Evolutionary conservation across 345 rosid species (phyloP).

Genomic region (Murraya paniculata): DNA sequence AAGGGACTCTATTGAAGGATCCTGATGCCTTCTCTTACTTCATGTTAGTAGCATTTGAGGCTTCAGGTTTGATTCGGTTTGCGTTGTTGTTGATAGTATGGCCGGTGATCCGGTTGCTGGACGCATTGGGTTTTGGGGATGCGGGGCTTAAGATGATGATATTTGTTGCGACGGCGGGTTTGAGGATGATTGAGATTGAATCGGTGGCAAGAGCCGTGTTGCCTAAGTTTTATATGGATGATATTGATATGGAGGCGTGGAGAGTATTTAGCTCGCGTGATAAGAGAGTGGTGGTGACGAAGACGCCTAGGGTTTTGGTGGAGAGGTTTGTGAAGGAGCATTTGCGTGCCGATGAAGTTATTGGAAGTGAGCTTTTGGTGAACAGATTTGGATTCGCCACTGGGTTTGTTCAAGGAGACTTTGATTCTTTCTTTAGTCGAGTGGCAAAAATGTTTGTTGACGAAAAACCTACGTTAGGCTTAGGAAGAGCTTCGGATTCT

Average conservation of each 20-base stretch:
- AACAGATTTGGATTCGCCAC: slow-evolving; percentile 70
- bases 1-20: slow-evolving; percentile 68
- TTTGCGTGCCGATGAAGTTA: slow-evolving; percentile 68
- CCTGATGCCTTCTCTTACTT: slow-evolving; percentile 68
- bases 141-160: slow-evolving; percentile 59
- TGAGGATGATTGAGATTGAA: slow-evolving; percentile 58
- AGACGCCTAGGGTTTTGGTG: slow-evolving; percentile 71
- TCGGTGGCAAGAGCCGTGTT: slow-evolving; percentile 84
- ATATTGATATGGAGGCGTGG: slow-evolving; percentile 73
- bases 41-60: slow-evolving; percentile 89
- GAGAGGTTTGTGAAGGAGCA: slow-evolving; percentile 79
- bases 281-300: slow-evolving; percentile 68
- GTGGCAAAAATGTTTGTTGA: slow-evolving; percentile 48
- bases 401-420: slow-evolving; percentile 42
- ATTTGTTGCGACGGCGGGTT: slow-evolving; percentile 62
- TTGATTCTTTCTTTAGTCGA: slow-evolving; percentile 22
- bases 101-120: slow-evolving; percentile 67
- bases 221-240: slow-evolving; percentile 85
- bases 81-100: slow-evolving; percentile 47
- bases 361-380: slow-evolving; percentile 61
- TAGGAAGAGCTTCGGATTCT: slow-evolving; percentile 37
- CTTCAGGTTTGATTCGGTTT: slow-evolving; percentile 79
- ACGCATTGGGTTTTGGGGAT: slow-evolving; percentile 41
- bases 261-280: slow-evolving; percentile 51
- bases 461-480: slow-evolving; percentile 49